These are phyloP conservation scores for Cyberlindnera xylosilytica DNA, from an alignment of 805 yeast species.

Conservation along the genomic window DNA sequence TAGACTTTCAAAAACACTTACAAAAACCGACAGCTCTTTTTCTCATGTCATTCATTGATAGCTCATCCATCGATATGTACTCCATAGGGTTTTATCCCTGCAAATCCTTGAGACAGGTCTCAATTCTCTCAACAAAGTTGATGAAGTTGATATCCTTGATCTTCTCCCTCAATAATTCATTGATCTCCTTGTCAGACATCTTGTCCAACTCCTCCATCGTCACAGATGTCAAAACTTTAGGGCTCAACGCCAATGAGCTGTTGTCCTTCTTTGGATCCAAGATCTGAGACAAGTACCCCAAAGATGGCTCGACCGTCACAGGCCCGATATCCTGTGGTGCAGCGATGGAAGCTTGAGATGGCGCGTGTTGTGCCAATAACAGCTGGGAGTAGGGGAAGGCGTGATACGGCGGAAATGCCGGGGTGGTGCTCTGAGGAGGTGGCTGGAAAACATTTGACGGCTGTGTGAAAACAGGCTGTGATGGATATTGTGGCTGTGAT, in stretches of 20 bases:
- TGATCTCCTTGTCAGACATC: constrained; percentile 21
- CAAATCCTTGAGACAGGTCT: constrained; percentile 19
- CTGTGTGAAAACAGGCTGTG: constrained; percentile 5
- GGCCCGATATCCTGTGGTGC: neutral
- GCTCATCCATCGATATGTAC: too few species aligned
- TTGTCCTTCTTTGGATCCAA: constrained; percentile 10
- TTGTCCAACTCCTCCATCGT: constrained; percentile 4
- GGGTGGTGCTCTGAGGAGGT: neutral
- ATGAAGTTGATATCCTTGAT: constrained; percentile 25
- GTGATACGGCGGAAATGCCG: neutral
- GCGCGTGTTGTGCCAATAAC: neutral
- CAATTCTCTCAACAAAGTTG: constrained; percentile 25
- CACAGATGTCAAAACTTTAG: too few species aligned
- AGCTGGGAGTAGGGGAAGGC: constrained; percentile 3
- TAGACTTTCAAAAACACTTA: too few species aligned
- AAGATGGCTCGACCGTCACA: neutral
- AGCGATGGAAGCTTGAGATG: neutral
- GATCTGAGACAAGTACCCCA: constrained; percentile 18
- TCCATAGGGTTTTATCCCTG: constrained; percentile 1
- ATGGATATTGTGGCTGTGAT: too few species aligned
- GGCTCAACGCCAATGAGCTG: too few species aligned
- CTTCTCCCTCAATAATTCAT: constrained; percentile 16
- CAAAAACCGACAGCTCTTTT: too few species aligned
- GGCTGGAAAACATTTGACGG: neutral
- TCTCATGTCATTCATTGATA: too few species aligned